Percentiles rank a stretch among this genome's conserved stretches.
Conservation (phyloP, 257 asterid genomes). For the Nicotiana sylvestris region DNA sequence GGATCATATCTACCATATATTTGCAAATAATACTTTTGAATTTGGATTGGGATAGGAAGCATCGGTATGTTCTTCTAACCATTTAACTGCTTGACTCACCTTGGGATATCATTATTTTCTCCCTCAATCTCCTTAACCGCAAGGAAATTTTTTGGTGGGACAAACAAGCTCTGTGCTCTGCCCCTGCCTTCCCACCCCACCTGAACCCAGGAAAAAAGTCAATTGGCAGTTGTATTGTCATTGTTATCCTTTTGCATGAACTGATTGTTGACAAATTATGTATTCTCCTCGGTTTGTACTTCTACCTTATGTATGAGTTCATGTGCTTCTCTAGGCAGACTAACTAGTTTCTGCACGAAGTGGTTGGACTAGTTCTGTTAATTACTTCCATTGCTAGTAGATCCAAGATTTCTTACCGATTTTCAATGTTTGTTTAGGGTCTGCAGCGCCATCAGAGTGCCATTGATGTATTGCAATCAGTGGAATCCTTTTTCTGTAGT, state of each 20-base stretch:
- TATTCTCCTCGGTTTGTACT: neutral
- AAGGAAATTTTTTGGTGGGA: neutral
- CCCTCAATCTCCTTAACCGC: neutral
- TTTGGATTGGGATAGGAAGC: neutral
- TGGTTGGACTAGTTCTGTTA: conserved; percentile 3
- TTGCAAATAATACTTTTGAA: neutral
- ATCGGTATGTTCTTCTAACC: neutral
- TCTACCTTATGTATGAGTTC: neutral
- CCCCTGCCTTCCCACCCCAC: neutral
- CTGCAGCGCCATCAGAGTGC: conserved; percentile 65
- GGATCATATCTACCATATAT: neutral
- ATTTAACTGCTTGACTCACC: neutral
- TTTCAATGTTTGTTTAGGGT: conserved; percentile 44
- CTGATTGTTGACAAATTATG: neutral
- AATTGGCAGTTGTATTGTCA: neutral
- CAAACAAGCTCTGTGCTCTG: neutral
- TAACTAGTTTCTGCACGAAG: neutral
- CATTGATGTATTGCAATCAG: conserved; percentile 64
- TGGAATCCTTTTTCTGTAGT: conserved; percentile 52
- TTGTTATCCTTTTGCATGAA: neutral
- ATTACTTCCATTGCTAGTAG: conserved; percentile 4
- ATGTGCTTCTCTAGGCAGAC: neutral
- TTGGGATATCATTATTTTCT: neutral
- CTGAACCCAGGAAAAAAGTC: neutral
- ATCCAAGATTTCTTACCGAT: conserved; percentile 11